phyloP scores from a whole-genome alignment of 2,329 filamentous ascomycete genomes.

The Arthroderma uncinatum region DNA sequence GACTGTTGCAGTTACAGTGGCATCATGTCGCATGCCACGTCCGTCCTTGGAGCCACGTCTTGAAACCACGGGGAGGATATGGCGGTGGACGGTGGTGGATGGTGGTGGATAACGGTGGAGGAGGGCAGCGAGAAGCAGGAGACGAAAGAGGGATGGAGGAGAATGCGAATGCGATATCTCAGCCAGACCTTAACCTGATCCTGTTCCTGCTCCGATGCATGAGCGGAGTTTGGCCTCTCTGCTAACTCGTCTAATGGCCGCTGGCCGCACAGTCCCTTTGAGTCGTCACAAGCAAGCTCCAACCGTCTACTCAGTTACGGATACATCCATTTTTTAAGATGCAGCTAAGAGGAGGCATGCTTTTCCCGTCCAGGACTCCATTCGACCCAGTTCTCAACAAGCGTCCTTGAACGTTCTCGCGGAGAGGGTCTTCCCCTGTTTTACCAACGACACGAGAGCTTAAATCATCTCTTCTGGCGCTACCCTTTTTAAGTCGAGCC shows the following conservation, averaged over 20 bases:
- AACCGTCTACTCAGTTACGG: neutral
- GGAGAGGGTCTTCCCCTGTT: slow-evolving; percentile 1
- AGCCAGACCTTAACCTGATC: slow-evolving; percentile 3
- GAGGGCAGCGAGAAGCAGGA: neutral
- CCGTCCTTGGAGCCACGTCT: neutral
- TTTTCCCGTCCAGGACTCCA: neutral
- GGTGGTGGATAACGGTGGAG: neutral
- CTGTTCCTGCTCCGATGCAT: slow-evolving; percentile 1
- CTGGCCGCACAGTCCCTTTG: neutral
- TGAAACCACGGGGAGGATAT: slow-evolving; percentile 1
- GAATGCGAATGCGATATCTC: neutral
- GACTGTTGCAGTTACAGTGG: slow-evolving; percentile 13
- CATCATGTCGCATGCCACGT: neutral
- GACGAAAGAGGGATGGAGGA: neutral
- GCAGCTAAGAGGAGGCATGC: neutral
- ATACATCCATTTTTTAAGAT: neutral
- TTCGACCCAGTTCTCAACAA: neutral
- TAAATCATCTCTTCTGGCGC: neutral
- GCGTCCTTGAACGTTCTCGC: neutral
- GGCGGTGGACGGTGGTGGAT: neutral
- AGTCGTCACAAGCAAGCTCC: neutral
- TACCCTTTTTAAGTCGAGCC: slow-evolving; percentile 4
- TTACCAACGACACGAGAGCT: slow-evolving; percentile 5
- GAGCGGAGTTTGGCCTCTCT: neutral
- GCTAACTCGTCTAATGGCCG: neutral